phyloP scores from a whole-genome alignment of 2,329 filamentous ascomycete genomes.

The Phyllosticta citribraziliensis region DNA sequence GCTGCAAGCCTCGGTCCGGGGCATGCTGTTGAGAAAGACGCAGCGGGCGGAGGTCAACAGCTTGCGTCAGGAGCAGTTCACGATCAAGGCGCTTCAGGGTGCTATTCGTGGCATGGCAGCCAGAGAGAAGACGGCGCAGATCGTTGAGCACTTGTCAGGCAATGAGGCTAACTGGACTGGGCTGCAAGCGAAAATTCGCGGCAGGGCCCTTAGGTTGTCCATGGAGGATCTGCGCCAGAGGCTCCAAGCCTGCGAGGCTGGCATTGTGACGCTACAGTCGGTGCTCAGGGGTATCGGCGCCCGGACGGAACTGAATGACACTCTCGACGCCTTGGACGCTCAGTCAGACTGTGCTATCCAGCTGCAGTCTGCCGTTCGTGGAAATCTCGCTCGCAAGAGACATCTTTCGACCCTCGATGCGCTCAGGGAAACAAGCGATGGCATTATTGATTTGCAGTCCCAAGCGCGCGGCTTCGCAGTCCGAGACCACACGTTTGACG shows the following conservation, averaged over 20 bases:
- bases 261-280: not conserved
- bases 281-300: slow-evolving; percentile 16
- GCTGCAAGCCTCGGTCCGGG: slow-evolving; percentile 34
- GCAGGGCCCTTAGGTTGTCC: not conserved
- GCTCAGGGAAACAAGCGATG: slow-evolving; percentile 48
- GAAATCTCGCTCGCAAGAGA: slow-evolving; percentile 35
- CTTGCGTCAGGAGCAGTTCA: slow-evolving; percentile 28
- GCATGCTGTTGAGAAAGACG: slow-evolving; percentile 30
- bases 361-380: slow-evolving; percentile 45
- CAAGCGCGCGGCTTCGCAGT: slow-evolving; percentile 55
- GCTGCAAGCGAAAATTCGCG: slow-evolving; percentile 22
- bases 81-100: slow-evolving; percentile 52
- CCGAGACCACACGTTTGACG: slow-evolving; percentile 49
- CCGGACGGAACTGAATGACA: slow-evolving; percentile 12
- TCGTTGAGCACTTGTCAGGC: slow-evolving; percentile 32
- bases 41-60: slow-evolving; percentile 24
- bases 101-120: slow-evolving; percentile 45
- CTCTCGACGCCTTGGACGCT: slow-evolving; percentile 24
- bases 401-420: slow-evolving; percentile 37
- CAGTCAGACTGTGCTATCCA: slow-evolving; percentile 35
- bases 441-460: slow-evolving; percentile 56
- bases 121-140: slow-evolving; percentile 30
- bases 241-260: not conserved
- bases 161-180: slow-evolving; percentile 31
- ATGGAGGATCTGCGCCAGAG: slow-evolving; percentile 1